Evolutionary conservation across 306 rosid species (phyloP), one percentile per base, ranked within the genome.

Genomic region (Dalbergia cochinchinensis): DNA sequence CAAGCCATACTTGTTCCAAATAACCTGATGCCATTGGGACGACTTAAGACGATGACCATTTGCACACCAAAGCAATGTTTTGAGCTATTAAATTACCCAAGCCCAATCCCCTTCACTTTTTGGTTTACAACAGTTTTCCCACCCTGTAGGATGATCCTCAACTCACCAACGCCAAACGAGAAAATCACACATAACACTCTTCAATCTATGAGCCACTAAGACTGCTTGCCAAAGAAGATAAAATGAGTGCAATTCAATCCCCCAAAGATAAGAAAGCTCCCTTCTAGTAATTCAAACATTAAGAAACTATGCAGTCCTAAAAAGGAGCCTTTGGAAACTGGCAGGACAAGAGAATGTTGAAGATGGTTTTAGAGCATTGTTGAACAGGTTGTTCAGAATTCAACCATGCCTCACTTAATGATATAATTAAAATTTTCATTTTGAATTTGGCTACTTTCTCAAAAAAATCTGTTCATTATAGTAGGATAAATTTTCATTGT

Each of bases 301-400:
- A n/a, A n/a, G 58, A 54, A 54, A 60, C 65, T 0, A 60, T 26
- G 31, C 31, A 2, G 31, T 37, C 48, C 48, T 10, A 9, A 42
- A 9, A 42, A 42, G 2, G 48, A 42, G 11, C 48, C 48, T 7
- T 42, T 42, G 10, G 11, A 42, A 42, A 42, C 48, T 42, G 8
- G 47, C 11, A 72, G 62, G 62, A 65, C 58, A 58, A 65, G 51
- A 13, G 8, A 22, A 39, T 51, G 33, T 81, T 48, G 34, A 4
- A 65, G 35, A 84, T 34, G 37, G n/a, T 39, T 41, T 34, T 59
- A 65, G 50, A 58, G n/a, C 35, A 69, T 31, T n/a, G 50, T 33
- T 64, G 2, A 61, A 16, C 34, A 61, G 35, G 71, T 61, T 34
- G 13, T 26, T 18, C 22, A 44, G 47, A 44, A 45, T 47, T 75